Conservation (phyloP, 768 basidiomycete species). For the Serendipita sp. region DNA sequence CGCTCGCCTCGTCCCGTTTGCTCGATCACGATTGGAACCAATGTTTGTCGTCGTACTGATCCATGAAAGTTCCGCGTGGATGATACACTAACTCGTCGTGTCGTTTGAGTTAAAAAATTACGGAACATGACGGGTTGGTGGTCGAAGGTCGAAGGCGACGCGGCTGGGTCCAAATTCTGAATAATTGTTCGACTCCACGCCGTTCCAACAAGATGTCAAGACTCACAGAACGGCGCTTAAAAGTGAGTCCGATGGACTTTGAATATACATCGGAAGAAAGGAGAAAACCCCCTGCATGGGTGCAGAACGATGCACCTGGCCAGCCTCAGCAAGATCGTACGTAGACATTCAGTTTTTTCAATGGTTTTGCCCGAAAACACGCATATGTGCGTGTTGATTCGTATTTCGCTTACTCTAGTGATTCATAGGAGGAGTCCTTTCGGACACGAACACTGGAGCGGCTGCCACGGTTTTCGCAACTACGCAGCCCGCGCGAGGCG, state of each 20-base stretch:
- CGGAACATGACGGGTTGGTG: neutral
- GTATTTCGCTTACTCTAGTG: slow-evolving; percentile 21
- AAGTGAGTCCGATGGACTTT: slow-evolving; percentile 80
- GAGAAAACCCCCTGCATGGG: slow-evolving; percentile 23
- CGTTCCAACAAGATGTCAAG: neutral
- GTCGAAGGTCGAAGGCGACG: neutral
- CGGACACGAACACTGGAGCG: slow-evolving; percentile 16
- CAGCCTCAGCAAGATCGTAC: neutral
- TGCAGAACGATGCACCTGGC: slow-evolving; percentile 47
- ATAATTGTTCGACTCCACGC: slow-evolving; percentile 18
- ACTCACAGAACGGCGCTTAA: slow-evolving; percentile 33
- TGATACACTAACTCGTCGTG: slow-evolving; percentile 7
- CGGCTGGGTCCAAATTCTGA: slow-evolving; percentile 16
- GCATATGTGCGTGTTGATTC: neutral
- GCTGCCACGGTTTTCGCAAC: neutral
- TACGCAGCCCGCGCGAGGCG: neutral
- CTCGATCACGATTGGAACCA: slow-evolving; percentile 88
- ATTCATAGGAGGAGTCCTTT: slow-evolving; percentile 27
- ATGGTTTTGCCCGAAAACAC: too few species aligned
- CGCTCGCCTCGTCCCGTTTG: slow-evolving; percentile 81
- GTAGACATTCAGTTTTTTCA: neutral
- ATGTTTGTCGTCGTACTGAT: slow-evolving; percentile 29
- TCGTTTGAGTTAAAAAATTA: slow-evolving; percentile 11
- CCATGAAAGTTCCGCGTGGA: slow-evolving; percentile 35
- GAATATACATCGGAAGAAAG: slow-evolving; percentile 55